Conservation (phyloP, 116 monocot genomes). For the Phalaenopsis hybrid region DNA sequence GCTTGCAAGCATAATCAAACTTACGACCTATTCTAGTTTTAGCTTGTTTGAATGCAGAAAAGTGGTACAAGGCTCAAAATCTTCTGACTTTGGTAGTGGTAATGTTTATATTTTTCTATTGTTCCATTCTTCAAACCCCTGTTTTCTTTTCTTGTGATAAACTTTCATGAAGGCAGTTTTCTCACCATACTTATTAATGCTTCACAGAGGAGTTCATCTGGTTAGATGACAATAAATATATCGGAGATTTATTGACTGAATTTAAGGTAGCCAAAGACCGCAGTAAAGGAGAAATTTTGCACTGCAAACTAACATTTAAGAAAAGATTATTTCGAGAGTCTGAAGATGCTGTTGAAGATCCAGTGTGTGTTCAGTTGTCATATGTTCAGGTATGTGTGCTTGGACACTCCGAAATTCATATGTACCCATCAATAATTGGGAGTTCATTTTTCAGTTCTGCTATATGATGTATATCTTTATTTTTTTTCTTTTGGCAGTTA, state of each 20-base stretch:
- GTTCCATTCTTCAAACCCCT: background rate
- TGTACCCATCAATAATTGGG: background rate
- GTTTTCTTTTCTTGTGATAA: background rate
- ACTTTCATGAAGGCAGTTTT: background rate
- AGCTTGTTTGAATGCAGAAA: conserved; percentile 98
- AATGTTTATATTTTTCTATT: conserved; percentile 11
- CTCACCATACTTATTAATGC: conserved; percentile 5
- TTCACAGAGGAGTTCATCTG: conserved; percentile 86
- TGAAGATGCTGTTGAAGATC: conserved; percentile 89
- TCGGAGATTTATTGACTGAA: conserved; percentile 87
- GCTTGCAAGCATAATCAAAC: conserved; percentile 93
- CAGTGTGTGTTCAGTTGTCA: conserved; percentile 94
- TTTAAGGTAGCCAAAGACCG: conserved; percentile 90
- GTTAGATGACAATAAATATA: conserved; percentile 97
- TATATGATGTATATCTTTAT: conserved; percentile 8
- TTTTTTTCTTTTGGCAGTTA: conserved; percentile 38
- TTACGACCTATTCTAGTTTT: conserved; percentile 86
- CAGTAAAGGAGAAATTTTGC: conserved; percentile 92
- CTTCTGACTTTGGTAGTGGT: conserved; percentile 79
- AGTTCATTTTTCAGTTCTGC: conserved; percentile 3
- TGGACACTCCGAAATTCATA: background rate
- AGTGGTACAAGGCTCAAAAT: conserved; percentile 77
- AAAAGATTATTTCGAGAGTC: conserved; percentile 94
- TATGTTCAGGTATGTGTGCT: conserved; percentile 73
- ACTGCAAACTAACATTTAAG: conserved; percentile 91